These are phyloP conservation scores for Ceratobasidium sp. DNA, from an alignment of 1,284 basidiomycete genomes.

Conservation along the genomic window DNA sequence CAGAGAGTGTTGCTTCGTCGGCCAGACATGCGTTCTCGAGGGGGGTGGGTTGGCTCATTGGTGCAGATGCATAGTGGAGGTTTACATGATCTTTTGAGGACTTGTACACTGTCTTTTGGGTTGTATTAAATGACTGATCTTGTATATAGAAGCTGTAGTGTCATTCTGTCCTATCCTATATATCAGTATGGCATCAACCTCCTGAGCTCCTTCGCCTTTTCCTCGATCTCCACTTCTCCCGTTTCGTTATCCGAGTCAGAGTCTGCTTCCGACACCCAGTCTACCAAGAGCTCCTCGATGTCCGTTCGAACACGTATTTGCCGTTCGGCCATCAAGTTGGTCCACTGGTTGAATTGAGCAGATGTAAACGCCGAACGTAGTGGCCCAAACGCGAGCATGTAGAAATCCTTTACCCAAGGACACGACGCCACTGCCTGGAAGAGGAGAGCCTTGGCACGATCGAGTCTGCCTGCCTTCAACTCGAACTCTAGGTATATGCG, in stretches of 20 bases:
- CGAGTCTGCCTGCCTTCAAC: slow-evolving; percentile 70
- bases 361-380: slow-evolving; percentile 76
- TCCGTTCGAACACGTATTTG: slow-evolving; percentile 78
- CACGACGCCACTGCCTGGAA: slow-evolving; percentile 87
- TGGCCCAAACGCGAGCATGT: slow-evolving; percentile 81
- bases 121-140: slow-evolving; percentile 16
- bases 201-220: slow-evolving; percentile 40
- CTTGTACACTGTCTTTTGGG: slow-evolving; percentile 6
- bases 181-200: slow-evolving; percentile 48
- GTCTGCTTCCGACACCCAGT: slow-evolving; percentile 57
- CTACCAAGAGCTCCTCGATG: slow-evolving; percentile 72
- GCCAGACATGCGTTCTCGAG: slow-evolving; percentile 80
- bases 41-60: slow-evolving; percentile 90
- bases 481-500: slow-evolving; percentile 87
- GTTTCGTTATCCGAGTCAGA: slow-evolving; percentile 50
- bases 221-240: slow-evolving; percentile 46
- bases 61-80: slow-evolving; percentile 67
- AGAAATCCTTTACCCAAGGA: slow-evolving; percentile 80
- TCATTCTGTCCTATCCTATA: neutral
- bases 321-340: slow-evolving; percentile 85
- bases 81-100: slow-evolving; percentile 11
- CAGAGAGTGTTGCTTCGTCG: slow-evolving; percentile 73
- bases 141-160: slow-evolving; percentile 23
- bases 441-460: slow-evolving; percentile 80
- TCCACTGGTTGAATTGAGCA: slow-evolving; percentile 76